These are phyloP conservation scores for Aplosporella prunicola DNA, from an alignment of 2,329 filamentous ascomycete genomes.

Conservation along the genomic window DNA sequence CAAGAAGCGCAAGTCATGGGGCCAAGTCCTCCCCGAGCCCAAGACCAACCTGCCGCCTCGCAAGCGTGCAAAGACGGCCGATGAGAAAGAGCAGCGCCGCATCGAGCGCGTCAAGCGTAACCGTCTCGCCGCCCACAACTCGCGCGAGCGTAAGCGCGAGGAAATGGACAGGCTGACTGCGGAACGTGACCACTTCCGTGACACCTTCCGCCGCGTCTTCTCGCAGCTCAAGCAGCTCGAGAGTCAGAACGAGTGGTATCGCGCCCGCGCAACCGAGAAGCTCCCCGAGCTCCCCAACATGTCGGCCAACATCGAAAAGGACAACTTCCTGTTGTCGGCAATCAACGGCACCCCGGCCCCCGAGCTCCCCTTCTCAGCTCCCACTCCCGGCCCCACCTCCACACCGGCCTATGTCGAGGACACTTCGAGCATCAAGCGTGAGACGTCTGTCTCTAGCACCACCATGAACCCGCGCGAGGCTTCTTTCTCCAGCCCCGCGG, in stretches of 20 bases:
- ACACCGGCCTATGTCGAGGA: neutral
- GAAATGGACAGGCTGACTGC: constrained; percentile 76
- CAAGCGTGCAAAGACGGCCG: constrained; percentile 97
- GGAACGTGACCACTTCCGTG: constrained; percentile 55
- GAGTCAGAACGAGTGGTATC: constrained; percentile 35
- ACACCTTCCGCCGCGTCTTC: constrained; percentile 49
- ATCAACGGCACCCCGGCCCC: constrained; percentile 10
- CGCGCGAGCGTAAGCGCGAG: constrained; percentile 81
- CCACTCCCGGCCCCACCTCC: neutral
- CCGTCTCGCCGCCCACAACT: constrained; percentile 91
- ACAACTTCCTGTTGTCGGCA: constrained; percentile 13
- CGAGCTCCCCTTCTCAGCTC: neutral
- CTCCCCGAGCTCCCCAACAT: constrained; percentile 16
- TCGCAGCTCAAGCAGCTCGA: constrained; percentile 41
- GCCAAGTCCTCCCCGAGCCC: constrained; percentile 88
- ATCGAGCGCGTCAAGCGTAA: constrained; percentile 97
- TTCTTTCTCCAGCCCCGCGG: constrained; percentile 10
- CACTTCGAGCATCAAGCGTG: neutral
- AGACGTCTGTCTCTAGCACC: constrained; percentile 4
- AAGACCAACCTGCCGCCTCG: constrained; percentile 93
- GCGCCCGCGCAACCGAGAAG: constrained; percentile 24
- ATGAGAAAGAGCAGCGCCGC: constrained; percentile 96
- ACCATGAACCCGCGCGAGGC: constrained; percentile 28
- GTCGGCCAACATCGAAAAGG: constrained; percentile 16
- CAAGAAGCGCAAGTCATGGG: constrained; percentile 99